Percentiles rank a stretch among this genome's conserved stretches.
Conservation (phyloP, 352 stramenopile species). For the Phytophthora syringae region DNA sequence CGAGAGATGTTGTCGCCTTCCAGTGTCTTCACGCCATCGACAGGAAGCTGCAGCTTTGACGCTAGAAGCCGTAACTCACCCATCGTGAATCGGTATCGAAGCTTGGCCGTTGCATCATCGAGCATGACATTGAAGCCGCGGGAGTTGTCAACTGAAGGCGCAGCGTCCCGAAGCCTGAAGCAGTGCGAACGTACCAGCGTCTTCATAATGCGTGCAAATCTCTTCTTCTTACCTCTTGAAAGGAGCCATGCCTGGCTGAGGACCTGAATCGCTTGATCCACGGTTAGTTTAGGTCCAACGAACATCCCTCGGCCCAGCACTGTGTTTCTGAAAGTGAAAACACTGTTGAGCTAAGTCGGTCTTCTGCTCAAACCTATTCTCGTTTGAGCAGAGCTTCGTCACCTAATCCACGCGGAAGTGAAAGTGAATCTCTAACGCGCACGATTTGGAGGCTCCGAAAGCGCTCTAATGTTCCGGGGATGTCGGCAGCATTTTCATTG, state of each 20-base stretch:
- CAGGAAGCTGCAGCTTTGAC: not conserved
- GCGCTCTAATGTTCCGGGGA: no score
- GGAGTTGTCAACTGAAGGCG: not conserved
- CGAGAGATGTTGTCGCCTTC: not conserved
- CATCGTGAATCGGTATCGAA: not conserved
- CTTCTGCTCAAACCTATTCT: constrained; percentile 1
- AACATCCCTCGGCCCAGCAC: not conserved
- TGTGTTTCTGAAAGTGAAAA: not conserved
- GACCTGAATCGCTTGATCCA: not conserved
- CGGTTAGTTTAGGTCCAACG: not conserved
- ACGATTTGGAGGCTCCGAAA: no score
- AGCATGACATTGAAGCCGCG: not conserved
- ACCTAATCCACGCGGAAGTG: constrained; percentile 1
- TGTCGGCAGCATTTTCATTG: no score
- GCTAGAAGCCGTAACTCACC: not conserved
- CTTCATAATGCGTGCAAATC: not conserved
- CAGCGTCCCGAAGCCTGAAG: not conserved
- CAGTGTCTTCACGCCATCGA: not conserved
- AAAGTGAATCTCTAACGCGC: constrained; percentile 13
- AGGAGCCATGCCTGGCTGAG: not conserved
- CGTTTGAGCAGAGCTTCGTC: not conserved
- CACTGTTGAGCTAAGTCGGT: constrained; percentile 2
- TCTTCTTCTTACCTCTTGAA: not conserved
- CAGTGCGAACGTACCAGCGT: not conserved
- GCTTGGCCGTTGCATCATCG: not conserved